These are phyloP conservation scores for Hypoxylon subgilvum DNA, from an alignment of 495 filamentous ascomycete species.

Conservation along the genomic window DNA sequence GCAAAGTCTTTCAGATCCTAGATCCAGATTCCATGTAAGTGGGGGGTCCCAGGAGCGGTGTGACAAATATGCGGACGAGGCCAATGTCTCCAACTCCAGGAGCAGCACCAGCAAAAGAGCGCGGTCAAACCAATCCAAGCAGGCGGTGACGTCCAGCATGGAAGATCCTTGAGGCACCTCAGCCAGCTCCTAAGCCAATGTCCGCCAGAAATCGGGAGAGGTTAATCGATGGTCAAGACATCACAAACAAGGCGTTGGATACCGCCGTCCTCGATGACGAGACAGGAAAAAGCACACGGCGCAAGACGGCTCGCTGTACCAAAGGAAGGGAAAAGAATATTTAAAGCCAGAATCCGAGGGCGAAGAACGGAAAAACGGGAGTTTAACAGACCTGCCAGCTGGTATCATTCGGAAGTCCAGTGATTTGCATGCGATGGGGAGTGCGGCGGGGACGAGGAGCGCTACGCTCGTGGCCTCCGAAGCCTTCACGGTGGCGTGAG, in stretches of 20 bases:
- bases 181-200: slow-evolving; percentile 41
- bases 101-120: slow-evolving; percentile 46
- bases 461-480: slow-evolving; percentile 71
- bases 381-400: slow-evolving; percentile 98
- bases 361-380: slow-evolving; percentile 62
- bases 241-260: slow-evolving; percentile 35
- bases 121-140: slow-evolving; percentile 46
- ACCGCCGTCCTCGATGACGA: slow-evolving; percentile 34
- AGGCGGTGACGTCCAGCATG: slow-evolving; percentile 34
- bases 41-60: slow-evolving; percentile 53
- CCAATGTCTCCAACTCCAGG: slow-evolving; percentile 54
- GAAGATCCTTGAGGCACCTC: slow-evolving; percentile 29
- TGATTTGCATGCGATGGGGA: slow-evolving; percentile 93
- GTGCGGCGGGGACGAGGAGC: slow-evolving; percentile 93
- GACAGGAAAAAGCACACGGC: slow-evolving; percentile 36
- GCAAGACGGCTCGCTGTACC: slow-evolving; percentile 40
- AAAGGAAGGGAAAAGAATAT: slow-evolving; percentile 45
- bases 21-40: slow-evolving; percentile 64
- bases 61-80: slow-evolving; percentile 48
- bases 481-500: slow-evolving; percentile 81
- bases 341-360: slow-evolving; percentile 51
- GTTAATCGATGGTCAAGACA: slow-evolving; percentile 32
- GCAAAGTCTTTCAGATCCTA: slow-evolving; percentile 99
- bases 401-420: slow-evolving; percentile 95
- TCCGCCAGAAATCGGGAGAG: slow-evolving; percentile 39